phyloP scores from a whole-genome alignment of 1,284 basidiomycete species.

The Laetiporus sulphureus region DNA sequence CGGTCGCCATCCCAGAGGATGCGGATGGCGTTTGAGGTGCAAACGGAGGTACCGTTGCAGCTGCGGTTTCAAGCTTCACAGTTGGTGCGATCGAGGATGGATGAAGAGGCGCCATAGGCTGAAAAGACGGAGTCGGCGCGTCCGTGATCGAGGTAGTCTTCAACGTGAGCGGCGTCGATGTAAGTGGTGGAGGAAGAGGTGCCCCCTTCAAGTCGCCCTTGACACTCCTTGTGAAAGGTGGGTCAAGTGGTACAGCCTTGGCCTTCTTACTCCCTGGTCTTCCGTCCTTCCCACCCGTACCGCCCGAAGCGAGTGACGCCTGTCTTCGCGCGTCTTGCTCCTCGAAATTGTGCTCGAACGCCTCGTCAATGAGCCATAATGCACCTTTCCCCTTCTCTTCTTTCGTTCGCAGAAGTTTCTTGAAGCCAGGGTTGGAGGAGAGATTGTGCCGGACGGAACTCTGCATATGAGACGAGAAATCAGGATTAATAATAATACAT shows the following conservation, averaged over 20 bases:
- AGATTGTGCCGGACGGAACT: conserved; percentile 91
- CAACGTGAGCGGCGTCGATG: conserved; percentile 48
- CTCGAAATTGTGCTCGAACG: conserved; percentile 57
- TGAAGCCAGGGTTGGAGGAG: conserved; percentile 82
- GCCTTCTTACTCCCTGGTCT: conserved; percentile 43
- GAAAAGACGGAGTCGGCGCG: conserved; percentile 12
- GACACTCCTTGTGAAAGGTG: conserved; percentile 57
- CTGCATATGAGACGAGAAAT: conserved; percentile 39
- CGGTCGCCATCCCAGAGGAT: too few relatives aligned
- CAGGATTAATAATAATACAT: conserved; percentile 11
- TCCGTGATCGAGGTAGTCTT: conserved; percentile 18
- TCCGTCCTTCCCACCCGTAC: conserved; percentile 28
- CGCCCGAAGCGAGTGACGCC: conserved; percentile 28
- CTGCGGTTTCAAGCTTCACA: conserved; percentile 2
- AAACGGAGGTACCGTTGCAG: conserved; percentile 8
- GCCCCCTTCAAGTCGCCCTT: conserved; percentile 49
- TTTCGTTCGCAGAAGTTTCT: conserved; percentile 77
- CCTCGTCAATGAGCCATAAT: conserved; percentile 83
- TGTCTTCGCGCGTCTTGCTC: conserved; percentile 58
- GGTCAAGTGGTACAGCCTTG: conserved; percentile 44
- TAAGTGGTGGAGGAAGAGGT: conserved; percentile 59
- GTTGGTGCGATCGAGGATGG: conserved; percentile 7
- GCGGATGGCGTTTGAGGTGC: conserved; percentile 6
- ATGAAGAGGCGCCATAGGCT: conserved; percentile 6
- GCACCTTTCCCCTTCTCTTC: conserved; percentile 87